phyloP scores from a whole-genome alignment of 345 rosid genomes.

The Citropsis articulata region DNA sequence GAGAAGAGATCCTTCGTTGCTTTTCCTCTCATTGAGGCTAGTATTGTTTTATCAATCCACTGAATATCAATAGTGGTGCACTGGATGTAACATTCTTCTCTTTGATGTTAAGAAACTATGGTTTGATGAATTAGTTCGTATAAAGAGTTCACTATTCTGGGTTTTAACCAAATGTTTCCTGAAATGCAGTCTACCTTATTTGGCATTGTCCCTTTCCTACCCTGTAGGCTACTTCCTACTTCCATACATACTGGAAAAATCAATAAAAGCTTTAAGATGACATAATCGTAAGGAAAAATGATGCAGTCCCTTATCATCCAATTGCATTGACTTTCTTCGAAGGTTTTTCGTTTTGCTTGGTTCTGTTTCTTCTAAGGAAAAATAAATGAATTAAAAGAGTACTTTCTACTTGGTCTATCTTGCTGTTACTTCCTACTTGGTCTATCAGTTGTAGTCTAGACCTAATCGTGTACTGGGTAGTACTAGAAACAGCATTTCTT shows the following conservation, averaged over 20 bases:
- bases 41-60: neutral
- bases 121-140: neutral
- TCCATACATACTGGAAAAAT: neutral
- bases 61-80: neutral
- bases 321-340: neutral
- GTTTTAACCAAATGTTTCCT: neutral
- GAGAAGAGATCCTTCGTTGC: slow-evolving; percentile 28
- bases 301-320: neutral
- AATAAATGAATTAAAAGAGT: neutral
- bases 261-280: neutral
- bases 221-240: neutral
- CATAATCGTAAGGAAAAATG: neutral
- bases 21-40: neutral
- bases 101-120: slow-evolving; percentile 2
- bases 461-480: neutral
- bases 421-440: neutral
- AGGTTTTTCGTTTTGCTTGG: neutral
- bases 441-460: neutral
- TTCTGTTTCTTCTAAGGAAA: neutral
- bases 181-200: neutral
- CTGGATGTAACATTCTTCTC: neutral
- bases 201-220: neutral
- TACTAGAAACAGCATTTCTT: neutral
- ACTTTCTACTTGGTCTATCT: neutral
- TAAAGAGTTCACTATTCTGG: neutral